Evolutionary conservation across 2,329 filamentous ascomycete genomes (phyloP).

Genomic region (Penicillium sp.): DNA sequence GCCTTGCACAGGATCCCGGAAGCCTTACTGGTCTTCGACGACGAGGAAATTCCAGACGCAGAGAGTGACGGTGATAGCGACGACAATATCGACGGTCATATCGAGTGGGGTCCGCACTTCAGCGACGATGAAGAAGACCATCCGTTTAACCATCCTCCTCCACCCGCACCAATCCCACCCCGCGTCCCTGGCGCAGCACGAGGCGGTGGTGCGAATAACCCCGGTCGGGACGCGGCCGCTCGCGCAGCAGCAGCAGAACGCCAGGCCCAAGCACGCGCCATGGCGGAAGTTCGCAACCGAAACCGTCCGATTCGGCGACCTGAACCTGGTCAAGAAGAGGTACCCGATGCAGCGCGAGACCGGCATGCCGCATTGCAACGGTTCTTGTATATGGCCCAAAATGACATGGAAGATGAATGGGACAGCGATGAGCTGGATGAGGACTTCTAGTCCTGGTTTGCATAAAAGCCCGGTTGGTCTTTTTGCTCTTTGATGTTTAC

Average conservation of each 20-base stretch:
- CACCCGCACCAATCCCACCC: slow-evolving; percentile 42
- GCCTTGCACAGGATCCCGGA: slow-evolving; percentile 40
- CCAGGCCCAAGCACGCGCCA: slow-evolving; percentile 39
- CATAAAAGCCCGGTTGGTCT: background rate
- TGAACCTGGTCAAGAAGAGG: slow-evolving; percentile 2
- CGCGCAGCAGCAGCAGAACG: slow-evolving; percentile 39
- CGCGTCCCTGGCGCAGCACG: slow-evolving; percentile 30
- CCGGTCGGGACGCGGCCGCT: slow-evolving; percentile 33
- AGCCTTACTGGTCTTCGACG: slow-evolving; percentile 39
- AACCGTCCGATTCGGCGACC: slow-evolving; percentile 6
- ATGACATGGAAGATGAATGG: slow-evolving; percentile 59
- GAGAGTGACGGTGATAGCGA: slow-evolving; percentile 27
- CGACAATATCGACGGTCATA: slow-evolving; percentile 16
- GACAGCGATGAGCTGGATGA: slow-evolving; percentile 58
- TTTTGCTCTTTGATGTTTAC: background rate
- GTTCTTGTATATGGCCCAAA: slow-evolving; percentile 52
- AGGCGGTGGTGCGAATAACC: slow-evolving; percentile 27
- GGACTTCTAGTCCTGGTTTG: slow-evolving; percentile 22
- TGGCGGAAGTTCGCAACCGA: slow-evolving; percentile 36
- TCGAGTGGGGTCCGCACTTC: slow-evolving; percentile 13
- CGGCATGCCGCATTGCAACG: slow-evolving; percentile 45
- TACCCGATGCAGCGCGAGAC: slow-evolving; percentile 8
- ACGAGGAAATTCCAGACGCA: slow-evolving; percentile 17
- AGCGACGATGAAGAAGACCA: slow-evolving; percentile 27
- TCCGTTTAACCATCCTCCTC: slow-evolving; percentile 28